A percentile compares a stretch with the other conserved stretches of the same genome.
Conservation (phyloP, 345 rosid species). For the Citrus hindsii region DNA sequence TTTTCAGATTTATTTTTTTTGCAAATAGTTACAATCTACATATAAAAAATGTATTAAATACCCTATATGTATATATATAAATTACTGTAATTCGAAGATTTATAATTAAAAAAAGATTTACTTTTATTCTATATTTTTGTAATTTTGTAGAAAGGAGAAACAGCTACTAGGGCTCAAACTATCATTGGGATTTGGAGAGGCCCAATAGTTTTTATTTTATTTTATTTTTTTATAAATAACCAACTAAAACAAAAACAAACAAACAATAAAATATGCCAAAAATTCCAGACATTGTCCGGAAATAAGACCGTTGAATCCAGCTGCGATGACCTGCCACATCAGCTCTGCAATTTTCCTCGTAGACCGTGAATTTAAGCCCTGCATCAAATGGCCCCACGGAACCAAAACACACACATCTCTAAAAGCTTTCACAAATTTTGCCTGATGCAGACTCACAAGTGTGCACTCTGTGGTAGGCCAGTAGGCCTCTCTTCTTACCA, state of each 20-base stretch:
- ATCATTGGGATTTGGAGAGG: too few species aligned
- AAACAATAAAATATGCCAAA: background rate
- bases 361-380: background rate
- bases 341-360: conserved; percentile 7
- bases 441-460: background rate
- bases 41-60: too few species aligned
- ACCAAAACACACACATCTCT: background rate
- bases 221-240: too few species aligned
- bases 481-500: conserved; percentile 1
- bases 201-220: too few species aligned
- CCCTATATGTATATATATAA: too few species aligned
- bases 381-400: background rate
- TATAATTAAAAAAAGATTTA: too few species aligned
- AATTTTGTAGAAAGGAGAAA: too few species aligned
- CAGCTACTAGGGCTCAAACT: too few species aligned
- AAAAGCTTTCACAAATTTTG: background rate
- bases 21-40: too few species aligned
- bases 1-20: background rate
- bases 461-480: conserved; percentile 1
- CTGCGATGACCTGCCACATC: conserved; percentile 5
- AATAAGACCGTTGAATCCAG: conserved; percentile 8
- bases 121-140: too few species aligned
- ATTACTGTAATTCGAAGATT: too few species aligned
- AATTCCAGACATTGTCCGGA: background rate
- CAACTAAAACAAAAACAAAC: too few species aligned